Conservation (phyloP, 2,329 filamentous ascomycete species). For the Cercospora zeina region DNA sequence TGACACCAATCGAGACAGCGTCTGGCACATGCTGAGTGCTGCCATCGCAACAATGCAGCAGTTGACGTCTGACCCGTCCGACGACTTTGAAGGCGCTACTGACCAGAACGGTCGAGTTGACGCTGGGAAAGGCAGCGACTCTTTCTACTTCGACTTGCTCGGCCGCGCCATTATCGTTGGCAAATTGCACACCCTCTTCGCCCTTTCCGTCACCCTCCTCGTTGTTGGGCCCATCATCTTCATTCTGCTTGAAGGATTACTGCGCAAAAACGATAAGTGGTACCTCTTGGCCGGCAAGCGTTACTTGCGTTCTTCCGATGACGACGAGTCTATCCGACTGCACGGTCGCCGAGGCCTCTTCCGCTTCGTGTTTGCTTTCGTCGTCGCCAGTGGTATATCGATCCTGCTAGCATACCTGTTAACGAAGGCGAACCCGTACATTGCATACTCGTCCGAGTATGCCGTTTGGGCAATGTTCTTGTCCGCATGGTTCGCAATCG, state of each 20-base stretch:
- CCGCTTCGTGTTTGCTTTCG: slow-evolving; percentile 75
- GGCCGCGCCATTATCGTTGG: slow-evolving; percentile 78
- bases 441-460: slow-evolving; percentile 87
- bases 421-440: slow-evolving; percentile 80
- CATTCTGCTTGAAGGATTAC: slow-evolving; percentile 65
- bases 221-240: slow-evolving; percentile 76
- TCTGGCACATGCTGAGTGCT: slow-evolving; percentile 96
- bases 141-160: slow-evolving; percentile 94
- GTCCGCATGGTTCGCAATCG: slow-evolving; percentile 73
- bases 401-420: slow-evolving; percentile 73
- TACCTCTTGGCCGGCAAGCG: slow-evolving; percentile 77
- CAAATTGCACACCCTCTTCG: slow-evolving; percentile 78
- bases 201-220: slow-evolving; percentile 79
- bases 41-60: slow-evolving; percentile 72
- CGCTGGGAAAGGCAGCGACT: slow-evolving; percentile 60
- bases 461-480: slow-evolving; percentile 83
- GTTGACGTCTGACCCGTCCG: slow-evolving; percentile 67
- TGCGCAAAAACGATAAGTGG: slow-evolving; percentile 75
- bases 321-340: slow-evolving; percentile 61
- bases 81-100: slow-evolving; percentile 63
- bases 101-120: slow-evolving; percentile 61
- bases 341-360: slow-evolving; percentile 80
- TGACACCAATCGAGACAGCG: slow-evolving; percentile 67
- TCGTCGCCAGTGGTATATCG: slow-evolving; percentile 66
- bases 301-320: slow-evolving; percentile 60